These are phyloP conservation scores for Trichosanthes cucumerina DNA, from an alignment of 306 rosid species.

Conservation along the genomic window DNA sequence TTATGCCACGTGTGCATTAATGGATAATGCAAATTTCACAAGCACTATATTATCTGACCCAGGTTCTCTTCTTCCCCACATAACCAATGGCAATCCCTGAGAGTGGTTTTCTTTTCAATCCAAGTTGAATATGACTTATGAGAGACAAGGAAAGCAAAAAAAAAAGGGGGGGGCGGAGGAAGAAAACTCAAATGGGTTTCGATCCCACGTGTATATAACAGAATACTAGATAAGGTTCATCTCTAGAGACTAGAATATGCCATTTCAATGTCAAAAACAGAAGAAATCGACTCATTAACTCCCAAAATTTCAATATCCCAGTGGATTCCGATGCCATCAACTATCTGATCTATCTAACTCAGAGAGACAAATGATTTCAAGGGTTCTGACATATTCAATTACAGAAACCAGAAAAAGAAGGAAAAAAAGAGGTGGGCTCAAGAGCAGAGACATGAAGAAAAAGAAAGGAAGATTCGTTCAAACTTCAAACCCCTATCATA, in stretches of 20 bases:
- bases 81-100: constrained; percentile 2
- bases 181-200: constrained; percentile 8
- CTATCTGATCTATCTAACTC: background rate
- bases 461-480: constrained; percentile 1
- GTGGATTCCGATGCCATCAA: background rate
- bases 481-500: background rate
- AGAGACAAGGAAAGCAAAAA: background rate
- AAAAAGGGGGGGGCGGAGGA: background rate
- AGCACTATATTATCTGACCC: constrained; percentile 11
- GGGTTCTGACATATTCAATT: background rate
- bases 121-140: background rate
- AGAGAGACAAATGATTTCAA: background rate
- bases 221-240: constrained; percentile 14
- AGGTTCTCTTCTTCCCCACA: constrained; percentile 1
- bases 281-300: background rate
- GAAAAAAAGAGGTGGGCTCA: background rate
- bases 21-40: constrained; percentile 12
- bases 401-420: background rate
- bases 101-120: background rate
- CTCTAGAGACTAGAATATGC: constrained; percentile 11
- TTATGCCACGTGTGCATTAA: constrained; percentile 11
- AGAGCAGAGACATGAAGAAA: constrained; percentile 8
- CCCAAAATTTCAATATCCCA: background rate
- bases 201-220: constrained; percentile 2
- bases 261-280: background rate